A percentile compares a stretch with the other conserved stretches of the same genome.
These are phyloP conservation scores for Arabidopsis lyrata DNA, from an alignment of 441 rosid species.

Conservation along the genomic window DNA sequence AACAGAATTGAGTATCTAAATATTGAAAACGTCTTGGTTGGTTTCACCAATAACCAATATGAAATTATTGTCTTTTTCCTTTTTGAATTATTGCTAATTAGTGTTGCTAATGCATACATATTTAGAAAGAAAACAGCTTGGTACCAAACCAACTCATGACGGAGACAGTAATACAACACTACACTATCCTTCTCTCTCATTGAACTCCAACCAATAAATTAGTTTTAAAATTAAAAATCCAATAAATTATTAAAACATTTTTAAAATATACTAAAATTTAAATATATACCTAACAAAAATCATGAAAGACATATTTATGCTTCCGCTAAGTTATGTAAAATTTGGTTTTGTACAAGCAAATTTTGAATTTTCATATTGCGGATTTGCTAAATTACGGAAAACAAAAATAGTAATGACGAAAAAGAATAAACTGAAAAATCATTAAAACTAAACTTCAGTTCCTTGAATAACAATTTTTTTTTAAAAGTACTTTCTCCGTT, in stretches of 20 bases:
- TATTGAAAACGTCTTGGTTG: conserved; percentile 3
- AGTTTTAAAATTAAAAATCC: neutral
- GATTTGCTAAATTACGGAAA: too few relatives aligned
- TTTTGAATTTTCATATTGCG: too few relatives aligned
- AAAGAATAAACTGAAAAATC: too few relatives aligned
- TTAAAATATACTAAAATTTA: too few relatives aligned
- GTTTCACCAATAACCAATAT: conserved; percentile 7
- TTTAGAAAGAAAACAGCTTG: neutral
- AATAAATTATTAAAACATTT: neutral
- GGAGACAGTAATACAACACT: conserved; percentile 1
- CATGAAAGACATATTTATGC: too few relatives aligned
- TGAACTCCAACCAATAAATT: conserved; percentile 2
- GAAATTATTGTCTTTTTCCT: neutral
- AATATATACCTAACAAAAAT: too few relatives aligned
- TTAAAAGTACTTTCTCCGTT: too few relatives aligned
- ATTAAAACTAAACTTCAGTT: too few relatives aligned
- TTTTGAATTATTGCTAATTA: neutral
- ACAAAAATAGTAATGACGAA: too few relatives aligned
- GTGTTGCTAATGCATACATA: neutral
- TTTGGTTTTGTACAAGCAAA: too few relatives aligned
- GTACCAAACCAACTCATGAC: conserved; percentile 12
- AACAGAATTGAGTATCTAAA: neutral
- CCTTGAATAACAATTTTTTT: too few relatives aligned
- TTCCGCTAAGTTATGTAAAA: too few relatives aligned
- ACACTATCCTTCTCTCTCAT: neutral